These are phyloP conservation scores for Aechmea fasciata DNA, from an alignment of 176 grass and related monocot genomes.

Conservation along the genomic window DNA sequence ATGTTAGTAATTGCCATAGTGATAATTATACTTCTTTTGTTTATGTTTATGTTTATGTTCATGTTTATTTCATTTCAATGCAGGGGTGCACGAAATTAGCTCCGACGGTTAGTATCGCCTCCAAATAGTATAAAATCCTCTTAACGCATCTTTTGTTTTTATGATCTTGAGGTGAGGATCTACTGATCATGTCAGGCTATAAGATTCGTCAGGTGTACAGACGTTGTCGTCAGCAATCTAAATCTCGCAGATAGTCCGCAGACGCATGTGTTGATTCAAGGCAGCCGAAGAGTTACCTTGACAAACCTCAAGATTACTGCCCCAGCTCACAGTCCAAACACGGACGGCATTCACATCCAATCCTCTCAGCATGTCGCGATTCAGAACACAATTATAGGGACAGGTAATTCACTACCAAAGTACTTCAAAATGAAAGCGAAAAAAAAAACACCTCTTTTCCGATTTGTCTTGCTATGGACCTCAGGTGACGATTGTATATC, in stretches of 20 bases:
- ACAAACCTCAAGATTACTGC: constrained; percentile 18
- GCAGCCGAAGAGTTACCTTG: constrained; percentile 6
- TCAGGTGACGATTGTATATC: constrained; percentile 42
- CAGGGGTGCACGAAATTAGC: constrained; percentile 18
- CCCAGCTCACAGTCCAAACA: constrained; percentile 28
- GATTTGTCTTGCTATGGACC: background rate
- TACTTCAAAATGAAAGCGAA: background rate
- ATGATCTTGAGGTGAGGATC: background rate
- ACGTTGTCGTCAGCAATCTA: constrained; percentile 18
- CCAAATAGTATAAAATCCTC: background rate
- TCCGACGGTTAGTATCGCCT: constrained; percentile 7
- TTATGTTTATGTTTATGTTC: background rate
- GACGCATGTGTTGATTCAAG: constrained; percentile 13
- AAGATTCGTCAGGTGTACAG: constrained; percentile 12
- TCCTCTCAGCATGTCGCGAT: constrained; percentile 20
- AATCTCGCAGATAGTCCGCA: constrained; percentile 24
- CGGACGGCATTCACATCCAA: constrained; percentile 33
- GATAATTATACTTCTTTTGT: background rate
- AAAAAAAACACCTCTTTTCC: background rate
- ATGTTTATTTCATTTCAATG: background rate
- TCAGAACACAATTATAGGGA: constrained; percentile 19
- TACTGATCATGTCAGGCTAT: constrained; percentile 2
- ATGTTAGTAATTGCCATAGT: background rate
- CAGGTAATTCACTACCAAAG: constrained; percentile 15
- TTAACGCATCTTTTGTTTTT: constrained; percentile 7